These are phyloP conservation scores for Serendipita sp. DNA, from an alignment of 768 basidiomycete genomes.

Conservation along the genomic window DNA sequence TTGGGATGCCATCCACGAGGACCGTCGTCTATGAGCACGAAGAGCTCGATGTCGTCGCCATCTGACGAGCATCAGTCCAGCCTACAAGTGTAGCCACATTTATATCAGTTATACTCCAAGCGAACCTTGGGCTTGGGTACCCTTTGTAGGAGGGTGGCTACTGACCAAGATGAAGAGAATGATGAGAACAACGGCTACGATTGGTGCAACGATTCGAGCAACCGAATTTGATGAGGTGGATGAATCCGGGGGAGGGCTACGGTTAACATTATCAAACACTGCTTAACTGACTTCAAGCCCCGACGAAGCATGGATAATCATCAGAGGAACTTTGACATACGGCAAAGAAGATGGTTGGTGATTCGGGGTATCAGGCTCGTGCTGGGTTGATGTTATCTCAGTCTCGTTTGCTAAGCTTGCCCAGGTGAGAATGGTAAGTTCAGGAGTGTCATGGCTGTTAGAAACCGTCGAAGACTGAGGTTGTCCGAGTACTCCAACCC, in stretches of 20 bases:
- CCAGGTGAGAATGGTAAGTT: too few species aligned
- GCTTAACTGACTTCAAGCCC: too few species aligned
- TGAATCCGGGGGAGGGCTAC: background rate
- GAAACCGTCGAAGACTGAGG: too few species aligned
- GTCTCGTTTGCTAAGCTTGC: too few species aligned
- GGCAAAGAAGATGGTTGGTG: too few species aligned
- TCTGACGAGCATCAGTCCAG: background rate
- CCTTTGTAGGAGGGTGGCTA: background rate
- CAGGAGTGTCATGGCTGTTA: too few species aligned
- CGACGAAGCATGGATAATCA: too few species aligned
- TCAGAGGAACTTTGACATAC: too few species aligned
- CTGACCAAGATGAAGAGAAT: background rate
- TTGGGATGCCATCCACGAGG: background rate
- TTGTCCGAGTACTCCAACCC: too few species aligned
- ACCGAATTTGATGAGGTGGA: background rate
- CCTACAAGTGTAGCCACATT: background rate
- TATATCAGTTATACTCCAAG: too few species aligned
- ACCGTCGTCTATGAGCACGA: background rate
- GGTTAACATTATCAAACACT: background rate
- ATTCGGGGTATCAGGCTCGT: too few species aligned
- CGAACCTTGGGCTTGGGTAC: background rate
- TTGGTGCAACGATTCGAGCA: background rate
- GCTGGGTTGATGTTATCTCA: too few species aligned
- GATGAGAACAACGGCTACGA: background rate
- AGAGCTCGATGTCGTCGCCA: background rate